Evolutionary conservation across 352 stramenopile genomes (phyloP), one percentile per base, ranked within the genome.

Genomic region (Phytophthora nicotianae): DNA sequence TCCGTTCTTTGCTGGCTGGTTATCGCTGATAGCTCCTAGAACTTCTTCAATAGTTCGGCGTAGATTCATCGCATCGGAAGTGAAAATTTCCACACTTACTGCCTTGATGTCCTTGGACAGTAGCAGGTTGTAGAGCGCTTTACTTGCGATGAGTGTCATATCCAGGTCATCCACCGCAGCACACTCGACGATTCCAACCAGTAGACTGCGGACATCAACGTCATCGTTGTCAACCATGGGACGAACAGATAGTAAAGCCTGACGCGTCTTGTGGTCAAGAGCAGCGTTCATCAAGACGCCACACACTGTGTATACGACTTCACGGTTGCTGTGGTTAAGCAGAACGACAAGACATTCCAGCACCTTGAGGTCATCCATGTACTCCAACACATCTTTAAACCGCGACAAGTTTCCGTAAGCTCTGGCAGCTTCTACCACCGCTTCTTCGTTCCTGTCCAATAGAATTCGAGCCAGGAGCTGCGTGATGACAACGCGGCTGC

Each of bases 281-380:
- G 87, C 86, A 2, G 87, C 68, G 32, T 97, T 97, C 82, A 96
- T 93, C 23, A 97, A 62, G 11, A 92, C 83, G 1, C 90, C 88
- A 43, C 79, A 89, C 1, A 91, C 84, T 0, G 81, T 81, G 65
- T 89, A 89, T 11, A 93, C 85, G 50, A 96, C 80, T 55, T 96
- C 85, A 2, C 80, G 83, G 41, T 80, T 89, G 64, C 72, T 77
- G 61, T 96, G 83, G 40, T 90, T 77, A 4, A 96, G 73, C 33
- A 97, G 65, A 5, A 93, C 70, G 5, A 94, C 87, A 17, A 91
- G 70, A 21, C 80, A 75, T 7, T 88, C 76, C 10, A 96, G 65
- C 14, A 90, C 75, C 43, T 90, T 81, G n/a, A 77, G 52, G 14
- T 77, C 54, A 1, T 53, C 53, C 72, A 96, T 90, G 19, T 52